These are phyloP conservation scores for Megacollybia platyphylla DNA, from an alignment of 1,284 basidiomycete genomes.

Conservation along the genomic window DNA sequence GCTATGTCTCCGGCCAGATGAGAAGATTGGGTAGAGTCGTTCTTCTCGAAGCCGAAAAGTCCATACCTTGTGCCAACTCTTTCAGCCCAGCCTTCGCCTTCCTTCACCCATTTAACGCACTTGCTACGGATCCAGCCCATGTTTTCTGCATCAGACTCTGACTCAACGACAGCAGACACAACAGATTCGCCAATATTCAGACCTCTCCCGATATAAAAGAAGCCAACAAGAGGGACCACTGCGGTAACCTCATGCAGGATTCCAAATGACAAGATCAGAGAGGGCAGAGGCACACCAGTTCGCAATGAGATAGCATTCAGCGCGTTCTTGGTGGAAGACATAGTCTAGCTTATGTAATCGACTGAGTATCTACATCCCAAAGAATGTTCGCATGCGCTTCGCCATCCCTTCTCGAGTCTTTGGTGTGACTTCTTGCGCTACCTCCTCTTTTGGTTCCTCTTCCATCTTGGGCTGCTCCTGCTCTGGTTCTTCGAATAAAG, in stretches of 20 bases:
- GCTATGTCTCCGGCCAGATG: conserved; percentile 51
- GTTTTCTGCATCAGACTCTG: conserved; percentile 7
- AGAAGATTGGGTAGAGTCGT: conserved; percentile 10
- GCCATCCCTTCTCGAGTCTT: too few relatives aligned
- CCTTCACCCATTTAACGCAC: conserved; percentile 50
- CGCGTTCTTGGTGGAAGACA: conserved; percentile 20
- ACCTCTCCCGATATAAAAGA: conserved; percentile 64
- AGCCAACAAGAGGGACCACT: conserved; percentile 58
- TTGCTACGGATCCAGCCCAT: conserved; percentile 25
- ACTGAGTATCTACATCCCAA: too few relatives aligned
- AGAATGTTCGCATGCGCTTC: too few relatives aligned
- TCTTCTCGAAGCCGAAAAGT: conserved; percentile 66
- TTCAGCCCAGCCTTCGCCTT: conserved; percentile 63
- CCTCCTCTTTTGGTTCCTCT: too few relatives aligned
- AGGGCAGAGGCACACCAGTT: conserved; percentile 64
- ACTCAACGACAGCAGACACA: conserved; percentile 24
- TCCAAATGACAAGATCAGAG: conserved; percentile 69
- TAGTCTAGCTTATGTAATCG: too few relatives aligned
- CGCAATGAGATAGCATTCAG: conserved; percentile 44
- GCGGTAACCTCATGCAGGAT: conserved; percentile 86
- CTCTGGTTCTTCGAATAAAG: too few relatives aligned
- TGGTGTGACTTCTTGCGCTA: too few relatives aligned
- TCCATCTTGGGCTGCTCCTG: too few relatives aligned
- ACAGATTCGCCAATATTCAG: conserved; percentile 64
- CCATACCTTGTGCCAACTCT: conserved; percentile 72